Percentiles rank a stretch among this genome's conserved stretches.
phyloP scores from a whole-genome alignment of 768 basidiomycete species.

The Russula sp. region DNA sequence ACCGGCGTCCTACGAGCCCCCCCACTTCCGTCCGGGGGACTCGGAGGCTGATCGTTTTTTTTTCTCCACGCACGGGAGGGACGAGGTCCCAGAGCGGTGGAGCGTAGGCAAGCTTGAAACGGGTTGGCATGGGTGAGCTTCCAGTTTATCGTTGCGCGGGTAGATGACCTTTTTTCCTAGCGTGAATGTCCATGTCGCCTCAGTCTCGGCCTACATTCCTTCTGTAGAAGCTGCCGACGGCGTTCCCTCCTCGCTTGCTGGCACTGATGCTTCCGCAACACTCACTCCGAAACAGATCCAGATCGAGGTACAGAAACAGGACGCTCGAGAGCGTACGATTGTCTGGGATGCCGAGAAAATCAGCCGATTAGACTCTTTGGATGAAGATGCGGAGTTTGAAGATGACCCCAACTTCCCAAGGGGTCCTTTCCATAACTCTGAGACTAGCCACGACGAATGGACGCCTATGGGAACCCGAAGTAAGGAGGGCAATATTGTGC shows the following conservation, averaged over 20 bases:
- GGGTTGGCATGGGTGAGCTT: conserved; percentile 63
- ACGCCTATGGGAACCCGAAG: conserved; percentile 55
- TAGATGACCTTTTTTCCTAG: conserved; percentile 33
- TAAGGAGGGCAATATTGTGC: conserved; percentile 49
- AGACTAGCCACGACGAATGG: conserved; percentile 20
- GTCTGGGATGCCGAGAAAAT: conserved; percentile 57
- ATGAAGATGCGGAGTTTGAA: conserved; percentile 56
- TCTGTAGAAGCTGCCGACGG: conserved; percentile 47
- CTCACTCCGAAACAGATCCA: conserved; percentile 45
- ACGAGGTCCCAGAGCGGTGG: conserved; percentile 70
- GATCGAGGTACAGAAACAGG: conserved; percentile 52
- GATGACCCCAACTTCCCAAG: conserved; percentile 44
- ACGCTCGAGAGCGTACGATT: conserved; percentile 55
- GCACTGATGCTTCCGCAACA: conserved; percentile 29
- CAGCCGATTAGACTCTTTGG: conserved; percentile 29
- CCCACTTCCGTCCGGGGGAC: conserved; percentile 69
- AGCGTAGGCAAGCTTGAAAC: conserved; percentile 63
- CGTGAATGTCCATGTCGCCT: conserved; percentile 64
- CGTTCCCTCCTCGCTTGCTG: conserved; percentile 41
- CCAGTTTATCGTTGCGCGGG: not conserved
- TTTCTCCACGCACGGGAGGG: conserved; percentile 68
- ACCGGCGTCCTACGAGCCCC: conserved; percentile 80
- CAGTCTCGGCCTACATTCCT: conserved; percentile 69
- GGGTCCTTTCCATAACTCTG: conserved; percentile 20
- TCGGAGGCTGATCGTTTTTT: conserved; percentile 68